Conservation (phyloP, 1,139 yeast genomes). For the Suhomyces maxii region DNA sequence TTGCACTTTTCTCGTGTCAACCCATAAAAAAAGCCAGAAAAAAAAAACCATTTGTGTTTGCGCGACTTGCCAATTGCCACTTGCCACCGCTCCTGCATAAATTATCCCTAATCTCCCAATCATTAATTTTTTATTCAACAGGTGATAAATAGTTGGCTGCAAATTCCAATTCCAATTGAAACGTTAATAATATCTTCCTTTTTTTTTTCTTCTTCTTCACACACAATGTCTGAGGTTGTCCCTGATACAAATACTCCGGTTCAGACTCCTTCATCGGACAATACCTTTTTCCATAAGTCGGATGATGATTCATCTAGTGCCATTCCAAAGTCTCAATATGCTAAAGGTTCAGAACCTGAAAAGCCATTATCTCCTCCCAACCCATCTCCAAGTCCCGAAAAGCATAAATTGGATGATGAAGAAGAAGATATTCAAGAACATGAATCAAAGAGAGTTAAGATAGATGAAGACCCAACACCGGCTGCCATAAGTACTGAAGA, state of each 20-base stretch:
- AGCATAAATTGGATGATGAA: constrained; percentile 33
- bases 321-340: constrained; percentile 12
- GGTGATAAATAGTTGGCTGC: constrained; percentile 6
- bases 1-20: constrained; percentile 14
- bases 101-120: not conserved
- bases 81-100: constrained; percentile 6
- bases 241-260: constrained; percentile 42
- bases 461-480: constrained; percentile 13
- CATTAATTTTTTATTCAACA: constrained; percentile 1
- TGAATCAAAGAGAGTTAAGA: constrained; percentile 23
- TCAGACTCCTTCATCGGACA: constrained; percentile 42
- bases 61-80: constrained; percentile 8
- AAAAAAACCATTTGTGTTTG: constrained; percentile 1
- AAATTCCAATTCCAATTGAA: constrained; percentile 1
- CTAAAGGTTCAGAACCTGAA: constrained; percentile 23
- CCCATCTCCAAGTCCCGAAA: constrained; percentile 47
- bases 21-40: constrained; percentile 1
- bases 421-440: constrained; percentile 7
- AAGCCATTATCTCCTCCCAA: constrained; percentile 49
- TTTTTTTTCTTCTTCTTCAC: too few relatives aligned
- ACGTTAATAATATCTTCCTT: not conserved
- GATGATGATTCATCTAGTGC: constrained; percentile 12
- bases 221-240: constrained; percentile 15
- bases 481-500: not conserved
- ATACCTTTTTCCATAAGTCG: constrained; percentile 20